Evolutionary conservation across 352 stramenopile species (phyloP), one percentile per base, ranked within the genome.

Genomic region (Globisporangium paddicum): DNA sequence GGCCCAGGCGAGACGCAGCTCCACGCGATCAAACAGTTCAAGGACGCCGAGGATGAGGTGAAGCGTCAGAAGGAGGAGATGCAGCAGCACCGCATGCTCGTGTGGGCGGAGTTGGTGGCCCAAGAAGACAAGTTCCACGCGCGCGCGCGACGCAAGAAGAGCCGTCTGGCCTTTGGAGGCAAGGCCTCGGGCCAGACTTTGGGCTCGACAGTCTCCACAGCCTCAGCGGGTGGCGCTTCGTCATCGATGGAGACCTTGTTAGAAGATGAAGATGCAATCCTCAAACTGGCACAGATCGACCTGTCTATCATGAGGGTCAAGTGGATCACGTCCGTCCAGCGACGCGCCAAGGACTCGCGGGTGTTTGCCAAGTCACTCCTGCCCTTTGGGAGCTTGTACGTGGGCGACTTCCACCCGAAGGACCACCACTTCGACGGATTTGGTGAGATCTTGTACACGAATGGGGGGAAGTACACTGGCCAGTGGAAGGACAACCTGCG

Each of bases 391-490:
- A 89, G 79, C 56, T 50, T 93, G 10, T 93, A 90, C 50, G 66
- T 95, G 10, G 88, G 89, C 3, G 77, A 91, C 37, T 95, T 93
- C 54, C 42, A 62, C 4, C 37, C 59, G 14, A 62, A 61, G 14
- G 56, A 77, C 14, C 75, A 76, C 3, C 63, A 34, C 25, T 86
- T 89, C 44, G 69, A 97, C 37, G 91, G 91, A 1, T 62, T 96
- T 18, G 93, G 93, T 2, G 78, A 96, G 54, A 68, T 97, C n/a
- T 71, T 83, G 13, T 96, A 97, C 65, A 59, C 64, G 2, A 76
- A 89, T 51, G 91, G 92, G 1, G 84, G 86, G 40, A 73, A 72
- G 11, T 98, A 97, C 66, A 72, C 77, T 25, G 93, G 93, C 11
- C 72, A 91, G 57, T 98, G 88, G 79, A 63, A 66, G 32, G 49